Percentiles rank a stretch among this genome's conserved stretches.
Evolutionary conservation across 192 early-diverging fungal species (phyloP).

Genomic region (Nowakowskiella sp.): DNA sequence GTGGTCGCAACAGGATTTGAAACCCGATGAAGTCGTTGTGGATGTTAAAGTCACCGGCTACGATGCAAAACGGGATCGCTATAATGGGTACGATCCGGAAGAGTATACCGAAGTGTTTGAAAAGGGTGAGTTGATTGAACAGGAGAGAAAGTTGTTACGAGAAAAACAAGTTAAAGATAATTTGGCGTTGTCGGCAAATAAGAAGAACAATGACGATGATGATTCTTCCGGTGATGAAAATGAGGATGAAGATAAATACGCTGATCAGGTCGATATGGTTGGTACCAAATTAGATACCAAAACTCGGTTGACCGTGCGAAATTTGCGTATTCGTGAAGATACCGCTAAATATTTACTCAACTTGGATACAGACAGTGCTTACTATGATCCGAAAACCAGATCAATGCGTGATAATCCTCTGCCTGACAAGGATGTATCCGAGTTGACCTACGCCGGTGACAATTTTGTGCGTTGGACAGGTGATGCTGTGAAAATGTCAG

Average conservation of each 20-base stretch:
- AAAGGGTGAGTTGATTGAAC: conserved; percentile 90
- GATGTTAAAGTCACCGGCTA: too few relatives aligned
- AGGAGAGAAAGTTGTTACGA: conserved; percentile 74
- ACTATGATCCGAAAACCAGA: conserved; percentile 98
- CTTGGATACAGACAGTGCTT: conserved; percentile 86
- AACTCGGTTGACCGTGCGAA: conserved; percentile 87
- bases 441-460: conserved; percentile 70
- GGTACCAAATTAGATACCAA: conserved; percentile 84
- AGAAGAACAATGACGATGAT: not conserved
- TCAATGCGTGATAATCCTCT: conserved; percentile 98
- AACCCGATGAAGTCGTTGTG: conserved; percentile 73
- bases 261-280: conserved; percentile 73
- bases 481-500: conserved; percentile 70
- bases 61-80: conserved; percentile 95
- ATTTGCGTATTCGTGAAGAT: conserved; percentile 98
- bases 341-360: conserved; percentile 98
- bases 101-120: conserved; percentile 73
- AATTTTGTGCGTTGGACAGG: conserved; percentile 89
- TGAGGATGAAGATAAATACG: conserved; percentile 84
- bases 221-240: conserved; percentile 61
- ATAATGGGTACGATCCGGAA: conserved; percentile 94
- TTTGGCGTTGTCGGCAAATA: conserved; percentile 18
- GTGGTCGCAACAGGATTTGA: conserved; percentile 74
- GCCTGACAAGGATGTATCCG: conserved; percentile 45
- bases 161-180: conserved; percentile 41